These are phyloP conservation scores for Pythium myriotylum DNA, from an alignment of 352 stramenopile species.

Conservation along the genomic window DNA sequence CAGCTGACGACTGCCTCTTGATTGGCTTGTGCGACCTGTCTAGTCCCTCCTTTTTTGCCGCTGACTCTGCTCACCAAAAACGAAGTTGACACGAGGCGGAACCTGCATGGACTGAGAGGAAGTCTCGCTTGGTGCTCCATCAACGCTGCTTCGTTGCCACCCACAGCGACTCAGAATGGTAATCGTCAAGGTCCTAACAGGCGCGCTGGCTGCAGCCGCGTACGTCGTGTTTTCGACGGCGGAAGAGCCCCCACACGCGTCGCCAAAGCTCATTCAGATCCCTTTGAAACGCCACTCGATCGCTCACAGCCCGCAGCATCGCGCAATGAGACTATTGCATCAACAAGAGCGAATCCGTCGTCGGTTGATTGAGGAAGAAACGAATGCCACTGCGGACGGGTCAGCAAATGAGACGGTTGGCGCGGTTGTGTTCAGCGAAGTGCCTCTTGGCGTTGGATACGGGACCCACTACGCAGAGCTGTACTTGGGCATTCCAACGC, in stretches of 20 bases:
- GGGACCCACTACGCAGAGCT: conserved; percentile 86
- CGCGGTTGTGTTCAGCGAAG: conserved; percentile 55
- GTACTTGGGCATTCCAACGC: conserved; percentile 75
- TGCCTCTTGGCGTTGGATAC: conserved; percentile 66
- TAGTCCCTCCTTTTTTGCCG: conserved; percentile 1
- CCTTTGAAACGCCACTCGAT: conserved; percentile 25
- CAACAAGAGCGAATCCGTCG: conserved; percentile 56
- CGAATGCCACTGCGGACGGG: neutral
- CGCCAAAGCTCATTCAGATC: conserved; percentile 28
- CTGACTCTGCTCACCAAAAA: conserved; percentile 19
- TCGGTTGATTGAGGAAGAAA: conserved; percentile 26
- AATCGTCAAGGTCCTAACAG: neutral
- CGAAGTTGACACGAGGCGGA: conserved; percentile 12
- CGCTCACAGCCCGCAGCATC: conserved; percentile 18
- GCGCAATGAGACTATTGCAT: conserved; percentile 23
- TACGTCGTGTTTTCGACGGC: neutral
- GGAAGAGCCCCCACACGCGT: conserved; percentile 8
- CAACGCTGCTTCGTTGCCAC: neutral
- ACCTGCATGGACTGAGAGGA: neutral
- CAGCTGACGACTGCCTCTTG: neutral
- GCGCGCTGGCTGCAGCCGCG: neutral
- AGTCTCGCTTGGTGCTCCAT: neutral
- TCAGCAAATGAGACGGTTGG: conserved; percentile 17
- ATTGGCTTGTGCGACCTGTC: conserved; percentile 8
- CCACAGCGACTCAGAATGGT: neutral